These are phyloP conservation scores for Radiomyces spectabilis DNA, from an alignment of 192 early-diverging fungal genomes.

Conservation along the genomic window DNA sequence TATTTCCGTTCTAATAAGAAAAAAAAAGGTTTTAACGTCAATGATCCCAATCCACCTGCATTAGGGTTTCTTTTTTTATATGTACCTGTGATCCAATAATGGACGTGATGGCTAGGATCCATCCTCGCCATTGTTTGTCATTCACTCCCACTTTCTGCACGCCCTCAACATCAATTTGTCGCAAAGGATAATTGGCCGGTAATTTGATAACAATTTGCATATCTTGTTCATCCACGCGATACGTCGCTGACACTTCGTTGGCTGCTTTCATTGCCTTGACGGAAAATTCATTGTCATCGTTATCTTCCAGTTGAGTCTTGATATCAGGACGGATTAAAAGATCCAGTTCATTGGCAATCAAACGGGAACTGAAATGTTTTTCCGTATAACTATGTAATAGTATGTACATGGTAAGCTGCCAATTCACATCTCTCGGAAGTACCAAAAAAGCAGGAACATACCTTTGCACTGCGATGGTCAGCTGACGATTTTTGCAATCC, in stretches of 20 bases:
- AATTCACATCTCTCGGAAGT: too few relatives aligned
- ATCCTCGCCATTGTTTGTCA: slow-evolving; percentile 57
- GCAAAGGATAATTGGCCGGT: slow-evolving; percentile 62
- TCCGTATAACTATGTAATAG: slow-evolving; percentile 53
- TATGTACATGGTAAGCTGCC: too few relatives aligned
- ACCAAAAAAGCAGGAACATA: too few relatives aligned
- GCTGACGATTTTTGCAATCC: slow-evolving; percentile 71
- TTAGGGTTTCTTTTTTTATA: background rate
- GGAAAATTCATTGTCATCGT: slow-evolving; percentile 50
- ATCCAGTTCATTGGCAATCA: slow-evolving; percentile 57
- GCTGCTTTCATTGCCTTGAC: slow-evolving; percentile 54
- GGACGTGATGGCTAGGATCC: slow-evolving; percentile 47
- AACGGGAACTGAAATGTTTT: slow-evolving; percentile 53
- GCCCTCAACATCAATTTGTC: slow-evolving; percentile 62
- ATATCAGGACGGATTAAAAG: slow-evolving; percentile 41
- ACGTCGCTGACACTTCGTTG: slow-evolving; percentile 64
- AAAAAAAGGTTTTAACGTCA: slow-evolving; percentile 38
- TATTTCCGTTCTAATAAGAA: slow-evolving; percentile 64
- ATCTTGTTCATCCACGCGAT: slow-evolving; percentile 70
- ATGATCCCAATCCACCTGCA: too few relatives aligned
- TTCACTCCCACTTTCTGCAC: slow-evolving; percentile 57
- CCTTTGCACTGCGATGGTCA: slow-evolving; percentile 61
- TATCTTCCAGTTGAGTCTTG: slow-evolving; percentile 23
- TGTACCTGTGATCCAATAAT: slow-evolving; percentile 37
- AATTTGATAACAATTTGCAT: slow-evolving; percentile 69